Base-by-base conservation (phyloP, 2,329 filamentous ascomycete genomes). In the Fonsecaea multimorphosa region DNA sequence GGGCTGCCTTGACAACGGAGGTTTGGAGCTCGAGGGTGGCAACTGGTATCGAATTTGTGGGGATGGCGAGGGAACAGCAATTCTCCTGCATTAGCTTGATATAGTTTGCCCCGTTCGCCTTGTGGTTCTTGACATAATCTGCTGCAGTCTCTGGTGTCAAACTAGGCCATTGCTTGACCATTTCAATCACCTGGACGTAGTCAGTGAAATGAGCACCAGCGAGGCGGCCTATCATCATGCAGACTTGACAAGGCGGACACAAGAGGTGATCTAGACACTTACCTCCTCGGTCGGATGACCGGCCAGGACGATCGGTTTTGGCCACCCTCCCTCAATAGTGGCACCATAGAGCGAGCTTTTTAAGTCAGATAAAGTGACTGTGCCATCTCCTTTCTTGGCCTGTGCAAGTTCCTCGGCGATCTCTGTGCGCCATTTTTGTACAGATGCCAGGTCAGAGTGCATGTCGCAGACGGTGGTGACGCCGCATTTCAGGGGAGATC, bases 291-390 rank as follows among this genome's bases (percentile, higher is more conserved):
- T 56, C 31, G 71, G 66, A 56, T 70, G 51, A 40, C 61, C 64
- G 22, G 40, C 61, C 2, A 71, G 58, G 14, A 72, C 70, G 36
- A 71, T 66, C 27, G 67, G 70, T 55, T 68, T 83, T 75, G 84
- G 83, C 83, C 83, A 86, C 2, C 83, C 83, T 40, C 80, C 82
- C 4, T 82, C 78, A 34, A 85, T 80, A 0, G 83, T 85, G 4
- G 83, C 83, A 0, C 80, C 78, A 67, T 79, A 77, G 11, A 81
- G 80, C 1, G 80, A 79, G 0, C 78, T 82, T 70, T 84, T 85
- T 71, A 84, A 78, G 62, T 83, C 80, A 12, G 67, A 64, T n/a
- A 71, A 36, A n/a, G 59, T 59, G 24, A 72, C 71, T n/a, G 57
- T 64, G 11, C 66, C 61, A 16, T 63, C 53, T 11, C 46, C 40